phyloP scores from a whole-genome alignment of 2,329 filamentous ascomycete genomes.

The Fusarium nodosum region DNA sequence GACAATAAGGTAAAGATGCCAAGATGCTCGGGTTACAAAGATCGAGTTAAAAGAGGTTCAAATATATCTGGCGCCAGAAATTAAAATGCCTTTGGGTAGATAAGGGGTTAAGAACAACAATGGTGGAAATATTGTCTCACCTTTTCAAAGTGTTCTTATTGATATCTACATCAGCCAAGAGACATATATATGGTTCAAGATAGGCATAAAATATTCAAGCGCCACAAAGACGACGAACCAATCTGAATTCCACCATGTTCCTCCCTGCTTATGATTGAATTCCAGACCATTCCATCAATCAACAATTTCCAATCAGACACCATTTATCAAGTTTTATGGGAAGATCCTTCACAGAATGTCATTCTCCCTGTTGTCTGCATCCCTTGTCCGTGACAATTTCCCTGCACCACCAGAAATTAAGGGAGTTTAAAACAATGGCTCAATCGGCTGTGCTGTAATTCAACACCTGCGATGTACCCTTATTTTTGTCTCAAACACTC shows the following conservation, averaged over 20 bases:
- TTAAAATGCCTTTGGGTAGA: background rate
- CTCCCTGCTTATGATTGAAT: background rate
- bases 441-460: no score
- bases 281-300: background rate
- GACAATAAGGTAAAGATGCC: background rate
- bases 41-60: background rate
- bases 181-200: no score
- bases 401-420: background rate
- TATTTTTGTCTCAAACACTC: no score
- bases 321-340: background rate
- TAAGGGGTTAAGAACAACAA: background rate
- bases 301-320: background rate
- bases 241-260: background rate
- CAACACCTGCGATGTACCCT: no score
- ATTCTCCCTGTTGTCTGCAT: background rate
- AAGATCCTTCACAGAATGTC: background rate
- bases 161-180: no score
- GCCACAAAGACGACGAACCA: background rate
- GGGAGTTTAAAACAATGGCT: background rate
- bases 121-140: no score
- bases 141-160: no score
- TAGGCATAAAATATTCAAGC: background rate
- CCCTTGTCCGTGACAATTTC: background rate
- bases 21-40: background rate
- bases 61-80: background rate